Conservation (phyloP, 257 asterid species). For the Solanum boliviense region DNA sequence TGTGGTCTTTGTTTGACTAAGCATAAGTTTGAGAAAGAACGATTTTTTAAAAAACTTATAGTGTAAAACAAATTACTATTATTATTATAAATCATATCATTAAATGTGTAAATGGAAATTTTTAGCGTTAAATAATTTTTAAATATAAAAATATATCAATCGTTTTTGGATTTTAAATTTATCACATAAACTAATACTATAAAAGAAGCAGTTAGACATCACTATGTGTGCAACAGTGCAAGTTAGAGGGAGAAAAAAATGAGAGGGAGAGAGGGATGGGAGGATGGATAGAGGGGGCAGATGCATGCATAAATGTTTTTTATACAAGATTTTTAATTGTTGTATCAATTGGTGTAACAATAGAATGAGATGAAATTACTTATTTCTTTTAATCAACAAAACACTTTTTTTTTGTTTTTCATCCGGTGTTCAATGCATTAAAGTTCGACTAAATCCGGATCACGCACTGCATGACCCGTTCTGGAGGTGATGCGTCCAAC, state of each 20-base stretch:
- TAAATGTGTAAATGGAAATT: no score
- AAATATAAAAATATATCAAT: no score
- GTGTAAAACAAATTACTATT: no score
- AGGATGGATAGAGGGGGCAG: neutral
- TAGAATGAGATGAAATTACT: neutral
- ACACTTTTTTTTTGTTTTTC: neutral
- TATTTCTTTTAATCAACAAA: neutral
- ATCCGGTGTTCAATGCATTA: accelerated
- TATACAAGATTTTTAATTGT: neutral
- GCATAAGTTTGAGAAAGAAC: neutral
- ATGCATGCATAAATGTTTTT: neutral
- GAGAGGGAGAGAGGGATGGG: neutral
- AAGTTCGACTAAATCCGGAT: accelerated
- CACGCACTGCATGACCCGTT: neutral
- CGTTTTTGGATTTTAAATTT: no score
- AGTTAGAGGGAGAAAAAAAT: neutral
- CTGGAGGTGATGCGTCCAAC: neutral
- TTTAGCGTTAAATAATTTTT: no score
- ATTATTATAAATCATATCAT: no score
- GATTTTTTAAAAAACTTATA: neutral
- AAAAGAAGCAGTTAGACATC: neutral
- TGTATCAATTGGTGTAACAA: neutral
- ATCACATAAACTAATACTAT: neutral
- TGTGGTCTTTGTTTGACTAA: neutral
- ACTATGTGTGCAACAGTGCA: neutral